phyloP scores from a whole-genome alignment of 768 basidiomycete species.

The Antrodiella citrinella region DNA sequence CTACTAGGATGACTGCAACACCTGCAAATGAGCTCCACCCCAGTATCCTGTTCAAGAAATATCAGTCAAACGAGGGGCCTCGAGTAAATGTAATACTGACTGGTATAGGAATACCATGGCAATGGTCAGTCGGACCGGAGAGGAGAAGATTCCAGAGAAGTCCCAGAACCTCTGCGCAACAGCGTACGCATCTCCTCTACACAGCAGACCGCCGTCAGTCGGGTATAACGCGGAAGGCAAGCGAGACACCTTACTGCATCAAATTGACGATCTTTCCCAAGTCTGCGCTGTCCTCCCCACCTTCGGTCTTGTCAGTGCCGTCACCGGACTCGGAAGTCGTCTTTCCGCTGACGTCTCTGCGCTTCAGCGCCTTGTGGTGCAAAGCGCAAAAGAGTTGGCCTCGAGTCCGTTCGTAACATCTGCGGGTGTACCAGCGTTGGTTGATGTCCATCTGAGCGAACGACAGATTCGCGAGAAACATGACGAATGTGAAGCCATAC shows the following conservation, averaged over 20 bases:
- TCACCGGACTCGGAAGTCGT: too few relatives aligned
- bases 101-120: constrained; percentile 65
- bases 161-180: constrained; percentile 71
- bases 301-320: constrained; percentile 22
- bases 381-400: constrained; percentile 65
- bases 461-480: constrained; percentile 55
- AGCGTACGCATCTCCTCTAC: constrained; percentile 62
- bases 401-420: constrained; percentile 65
- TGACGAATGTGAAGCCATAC: constrained; percentile 50
- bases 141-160: constrained; percentile 53
- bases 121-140: constrained; percentile 57
- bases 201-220: background rate
- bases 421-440: constrained; percentile 56
- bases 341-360: constrained; percentile 49
- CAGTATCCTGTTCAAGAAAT: constrained; percentile 45
- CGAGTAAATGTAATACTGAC: constrained; percentile 35
- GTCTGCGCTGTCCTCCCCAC: constrained; percentile 38
- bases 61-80: constrained; percentile 8
- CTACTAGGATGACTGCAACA: constrained; percentile 53
- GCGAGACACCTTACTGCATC: constrained; percentile 54
- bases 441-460: constrained; percentile 62
- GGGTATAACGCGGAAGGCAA: too few relatives aligned
- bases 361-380: constrained; percentile 59
- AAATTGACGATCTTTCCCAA: constrained; percentile 68
- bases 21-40: constrained; percentile 76